A percentile compares a stretch with the other conserved stretches of the same genome.
These are phyloP conservation scores for Lecanicillium sp. DNA, from an alignment of 2,329 filamentous ascomycete genomes.

Conservation along the genomic window DNA sequence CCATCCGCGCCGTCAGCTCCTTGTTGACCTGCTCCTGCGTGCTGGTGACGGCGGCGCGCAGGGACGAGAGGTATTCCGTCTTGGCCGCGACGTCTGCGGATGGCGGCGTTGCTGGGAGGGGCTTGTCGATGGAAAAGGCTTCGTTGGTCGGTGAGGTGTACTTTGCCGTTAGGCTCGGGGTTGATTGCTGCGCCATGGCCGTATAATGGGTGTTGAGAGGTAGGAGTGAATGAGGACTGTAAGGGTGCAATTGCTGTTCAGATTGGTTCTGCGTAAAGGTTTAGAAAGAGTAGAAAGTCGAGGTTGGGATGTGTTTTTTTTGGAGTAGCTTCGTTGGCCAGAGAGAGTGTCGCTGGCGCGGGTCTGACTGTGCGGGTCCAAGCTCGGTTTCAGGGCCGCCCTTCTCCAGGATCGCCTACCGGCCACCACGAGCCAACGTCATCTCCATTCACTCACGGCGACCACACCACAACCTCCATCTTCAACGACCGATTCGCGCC, in stretches of 20 bases:
- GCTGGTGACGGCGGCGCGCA: slow-evolving; percentile 47
- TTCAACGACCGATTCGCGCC: too few relatives aligned
- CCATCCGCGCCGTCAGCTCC: slow-evolving; percentile 68
- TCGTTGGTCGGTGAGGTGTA: slow-evolving; percentile 47
- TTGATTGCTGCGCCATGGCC: slow-evolving; percentile 11
- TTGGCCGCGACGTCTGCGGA: slow-evolving; percentile 38
- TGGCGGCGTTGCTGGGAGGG: slow-evolving; percentile 25
- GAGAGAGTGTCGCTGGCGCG: too few relatives aligned
- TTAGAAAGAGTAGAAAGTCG: too few relatives aligned
- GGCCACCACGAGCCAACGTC: not conserved
- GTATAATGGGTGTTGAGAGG: slow-evolving; percentile 7
- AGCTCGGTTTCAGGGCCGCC: too few relatives aligned
- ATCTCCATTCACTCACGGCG: not conserved
- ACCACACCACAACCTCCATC: not conserved
- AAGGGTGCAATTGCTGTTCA: not conserved
- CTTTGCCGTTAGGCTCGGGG: slow-evolving; percentile 32
- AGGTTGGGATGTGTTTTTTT: too few relatives aligned
- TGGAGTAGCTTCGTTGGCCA: too few relatives aligned
- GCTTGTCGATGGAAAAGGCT: slow-evolving; percentile 34
- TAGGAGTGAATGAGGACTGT: not conserved
- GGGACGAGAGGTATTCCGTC: slow-evolving; percentile 48
- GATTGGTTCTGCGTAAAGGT: too few relatives aligned
- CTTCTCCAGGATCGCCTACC: not conserved
- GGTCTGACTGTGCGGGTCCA: too few relatives aligned
- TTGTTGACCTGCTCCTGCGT: slow-evolving; percentile 63